Evolutionary conservation across 176 grass and related monocot genomes (phyloP).

Genomic region (Alopecurus myosuroides): DNA sequence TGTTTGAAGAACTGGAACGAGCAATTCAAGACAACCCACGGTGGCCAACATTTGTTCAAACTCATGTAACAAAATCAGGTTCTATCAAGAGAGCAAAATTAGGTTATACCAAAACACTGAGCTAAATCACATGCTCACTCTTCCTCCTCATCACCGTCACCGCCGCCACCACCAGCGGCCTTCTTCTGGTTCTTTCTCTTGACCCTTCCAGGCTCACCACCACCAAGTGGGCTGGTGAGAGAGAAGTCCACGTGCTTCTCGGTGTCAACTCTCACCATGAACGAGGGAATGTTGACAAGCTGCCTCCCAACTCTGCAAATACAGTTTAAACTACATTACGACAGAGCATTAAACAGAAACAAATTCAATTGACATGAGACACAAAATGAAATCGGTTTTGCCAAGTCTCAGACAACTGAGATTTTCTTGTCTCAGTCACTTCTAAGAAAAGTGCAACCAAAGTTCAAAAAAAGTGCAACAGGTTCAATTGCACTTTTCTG

Average conservation of each 20-base stretch:
- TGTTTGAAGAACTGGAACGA: background rate
- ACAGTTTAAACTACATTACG: background rate
- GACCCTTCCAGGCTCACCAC: conserved; percentile 65
- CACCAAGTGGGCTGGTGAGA: conserved; percentile 62
- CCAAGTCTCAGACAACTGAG: too few species aligned
- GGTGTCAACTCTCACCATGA: conserved; percentile 76
- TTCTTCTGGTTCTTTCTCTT: conserved; percentile 80
- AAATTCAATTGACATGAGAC: background rate
- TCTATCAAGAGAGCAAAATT: conserved; percentile 30
- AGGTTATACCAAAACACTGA: conserved; percentile 32
- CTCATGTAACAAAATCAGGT: conserved; percentile 33
- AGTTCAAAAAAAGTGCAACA: too few species aligned
- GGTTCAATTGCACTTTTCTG: too few species aligned
- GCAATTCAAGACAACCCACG: background rate
- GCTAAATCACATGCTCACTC: conserved; percentile 6
- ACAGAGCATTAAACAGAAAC: background rate
- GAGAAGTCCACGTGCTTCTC: conserved; percentile 79
- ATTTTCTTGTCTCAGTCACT: too few species aligned
- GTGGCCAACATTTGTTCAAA: background rate
- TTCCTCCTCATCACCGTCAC: conserved; percentile 55
- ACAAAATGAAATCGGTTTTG: too few species aligned
- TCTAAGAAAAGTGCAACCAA: too few species aligned
- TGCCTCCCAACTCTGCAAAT: conserved; percentile 65
- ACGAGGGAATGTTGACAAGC: conserved; percentile 73
- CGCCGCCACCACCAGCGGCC: conserved; percentile 39